These are phyloP conservation scores for Volvox reticuliferus DNA, from an alignment of 139 green algal genomes.

Conservation along the genomic window DNA sequence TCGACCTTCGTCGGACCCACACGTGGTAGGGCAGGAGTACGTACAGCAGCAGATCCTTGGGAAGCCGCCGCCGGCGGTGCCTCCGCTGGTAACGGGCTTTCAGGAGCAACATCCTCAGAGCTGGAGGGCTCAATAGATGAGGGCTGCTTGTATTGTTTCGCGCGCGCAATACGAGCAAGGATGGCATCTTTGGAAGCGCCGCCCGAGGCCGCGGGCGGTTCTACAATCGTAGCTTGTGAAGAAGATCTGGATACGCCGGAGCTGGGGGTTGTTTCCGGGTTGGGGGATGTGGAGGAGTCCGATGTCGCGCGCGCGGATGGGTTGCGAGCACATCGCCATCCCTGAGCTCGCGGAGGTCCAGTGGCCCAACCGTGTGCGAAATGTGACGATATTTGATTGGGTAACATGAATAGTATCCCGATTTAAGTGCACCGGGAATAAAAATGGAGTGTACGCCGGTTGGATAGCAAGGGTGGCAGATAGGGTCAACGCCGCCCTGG, in stretches of 20 bases:
- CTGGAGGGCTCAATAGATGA: not conserved
- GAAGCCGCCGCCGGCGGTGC: not conserved
- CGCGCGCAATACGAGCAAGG: constrained; percentile 31
- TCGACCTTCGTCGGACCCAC: not conserved
- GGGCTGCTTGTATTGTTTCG: constrained; percentile 38
- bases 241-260: not conserved
- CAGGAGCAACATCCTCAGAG: not conserved
- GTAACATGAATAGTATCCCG: too few relatives aligned
- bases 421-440: too few relatives aligned
- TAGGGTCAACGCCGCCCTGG: not conserved
- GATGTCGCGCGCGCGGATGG: not conserved
- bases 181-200: constrained; percentile 22
- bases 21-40: not conserved
- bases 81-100: not conserved
- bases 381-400: not conserved
- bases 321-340: not conserved
- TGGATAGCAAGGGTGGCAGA: not conserved
- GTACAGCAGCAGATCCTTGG: not conserved
- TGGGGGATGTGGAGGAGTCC: not conserved
- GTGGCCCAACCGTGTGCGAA: not conserved
- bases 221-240: not conserved
- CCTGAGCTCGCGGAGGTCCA: not conserved
- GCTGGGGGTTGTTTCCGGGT: not conserved
- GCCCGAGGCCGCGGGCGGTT: not conserved
- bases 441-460: not conserved